These are phyloP conservation scores for Chlamydomonas reinhardtii DNA, from an alignment of 163 green algal species.

Conservation along the genomic window DNA sequence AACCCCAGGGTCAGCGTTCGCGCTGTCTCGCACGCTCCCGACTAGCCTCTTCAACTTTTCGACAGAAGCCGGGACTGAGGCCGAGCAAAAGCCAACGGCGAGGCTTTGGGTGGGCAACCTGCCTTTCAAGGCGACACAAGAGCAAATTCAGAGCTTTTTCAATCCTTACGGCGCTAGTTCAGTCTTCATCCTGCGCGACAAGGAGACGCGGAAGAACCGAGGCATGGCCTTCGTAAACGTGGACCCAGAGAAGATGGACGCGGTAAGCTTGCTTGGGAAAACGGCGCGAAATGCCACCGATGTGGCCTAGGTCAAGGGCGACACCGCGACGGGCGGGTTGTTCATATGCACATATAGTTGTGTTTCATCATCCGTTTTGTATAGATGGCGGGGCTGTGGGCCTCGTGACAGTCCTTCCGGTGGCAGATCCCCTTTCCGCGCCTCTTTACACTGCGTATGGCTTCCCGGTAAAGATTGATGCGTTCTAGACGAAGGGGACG, in stretches of 20 bases:
- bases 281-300: not conserved
- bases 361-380: too few relatives aligned
- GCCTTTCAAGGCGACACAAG: not conserved
- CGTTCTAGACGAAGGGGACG: too few relatives aligned
- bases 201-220: not conserved
- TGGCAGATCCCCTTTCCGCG: too few relatives aligned
- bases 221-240: conserved; percentile 27
- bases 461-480: too few relatives aligned
- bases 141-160: not conserved
- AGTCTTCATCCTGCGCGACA: not conserved
- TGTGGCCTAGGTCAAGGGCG: not conserved
- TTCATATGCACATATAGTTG: too few relatives aligned
- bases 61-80: not conserved
- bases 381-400: too few relatives aligned
- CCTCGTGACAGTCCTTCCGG: too few relatives aligned
- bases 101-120: conserved; percentile 37
- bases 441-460: too few relatives aligned
- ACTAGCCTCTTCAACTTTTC: not conserved
- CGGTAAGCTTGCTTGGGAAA: not conserved
- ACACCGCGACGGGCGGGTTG: too few relatives aligned
- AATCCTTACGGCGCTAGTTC: not conserved
- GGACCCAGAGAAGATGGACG: not conserved
- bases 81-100: not conserved
- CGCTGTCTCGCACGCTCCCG: not conserved
- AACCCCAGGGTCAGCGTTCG: not conserved